These are phyloP conservation scores for Colletotrichum neosansevieriae DNA, from an alignment of 2,329 filamentous ascomycete species.

Conservation along the genomic window DNA sequence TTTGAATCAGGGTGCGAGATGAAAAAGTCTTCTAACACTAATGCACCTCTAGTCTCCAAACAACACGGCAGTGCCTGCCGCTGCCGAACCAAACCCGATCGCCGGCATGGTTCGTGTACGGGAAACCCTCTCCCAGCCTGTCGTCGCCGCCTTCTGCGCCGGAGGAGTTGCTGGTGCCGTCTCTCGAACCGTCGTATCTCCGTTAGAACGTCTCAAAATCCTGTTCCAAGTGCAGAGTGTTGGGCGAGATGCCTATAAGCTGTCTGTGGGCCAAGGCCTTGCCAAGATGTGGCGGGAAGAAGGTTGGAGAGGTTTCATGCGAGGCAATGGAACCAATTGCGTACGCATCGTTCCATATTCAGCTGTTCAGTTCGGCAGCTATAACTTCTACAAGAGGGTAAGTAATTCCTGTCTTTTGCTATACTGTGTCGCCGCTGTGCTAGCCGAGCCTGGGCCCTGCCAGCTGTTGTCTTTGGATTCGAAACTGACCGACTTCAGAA, in stretches of 20 bases:
- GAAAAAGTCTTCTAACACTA: neutral
- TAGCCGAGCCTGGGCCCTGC: neutral
- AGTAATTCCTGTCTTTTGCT: slow-evolving; percentile 16
- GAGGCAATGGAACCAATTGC: slow-evolving; percentile 98
- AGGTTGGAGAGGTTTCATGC: slow-evolving; percentile 97
- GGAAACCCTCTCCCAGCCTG: slow-evolving; percentile 79
- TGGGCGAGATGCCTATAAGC: slow-evolving; percentile 91
- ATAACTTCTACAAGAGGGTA: slow-evolving; percentile 96
- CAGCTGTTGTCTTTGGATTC: neutral
- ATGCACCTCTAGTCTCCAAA: slow-evolving; percentile 15
- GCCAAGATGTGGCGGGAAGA: slow-evolving; percentile 97
- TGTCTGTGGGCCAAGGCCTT: slow-evolving; percentile 89
- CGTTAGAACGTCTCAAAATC: slow-evolving; percentile 95
- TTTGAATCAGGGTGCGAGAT: neutral
- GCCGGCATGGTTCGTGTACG: slow-evolving; percentile 49
- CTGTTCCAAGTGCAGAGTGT: slow-evolving; percentile 96
- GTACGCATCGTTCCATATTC: slow-evolving; percentile 98
- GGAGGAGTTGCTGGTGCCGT: slow-evolving; percentile 95
- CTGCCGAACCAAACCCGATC: slow-evolving; percentile 9
- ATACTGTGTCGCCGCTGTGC: neutral
- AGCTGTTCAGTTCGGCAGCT: slow-evolving; percentile 97
- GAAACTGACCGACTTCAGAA: slow-evolving; percentile 54
- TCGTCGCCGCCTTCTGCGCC: slow-evolving; percentile 91
- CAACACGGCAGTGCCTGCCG: slow-evolving; percentile 24
- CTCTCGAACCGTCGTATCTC: slow-evolving; percentile 97